A percentile compares a stretch with the other conserved stretches of the same genome.
These are phyloP conservation scores for Diaporthe amygdali DNA, from an alignment of 2,329 filamentous ascomycete genomes.

Conservation along the genomic window DNA sequence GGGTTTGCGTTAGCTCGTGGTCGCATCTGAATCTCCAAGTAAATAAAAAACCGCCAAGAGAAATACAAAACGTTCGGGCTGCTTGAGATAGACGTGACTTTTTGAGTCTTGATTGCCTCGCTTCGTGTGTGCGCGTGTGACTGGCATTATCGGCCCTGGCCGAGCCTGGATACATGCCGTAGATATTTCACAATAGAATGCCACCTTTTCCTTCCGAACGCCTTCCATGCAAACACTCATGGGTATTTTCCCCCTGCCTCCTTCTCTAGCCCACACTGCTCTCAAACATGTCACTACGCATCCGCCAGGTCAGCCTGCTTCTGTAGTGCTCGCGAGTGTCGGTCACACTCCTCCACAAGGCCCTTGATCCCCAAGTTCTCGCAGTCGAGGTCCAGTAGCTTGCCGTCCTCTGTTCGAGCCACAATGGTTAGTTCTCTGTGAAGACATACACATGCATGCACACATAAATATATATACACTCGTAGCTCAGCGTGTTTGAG, in stretches of 20 bases:
- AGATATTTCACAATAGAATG: not conserved
- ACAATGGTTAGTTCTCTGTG: not conserved
- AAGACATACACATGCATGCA: not conserved
- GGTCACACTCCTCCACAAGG: conserved; percentile 85
- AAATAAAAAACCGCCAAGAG: conserved; percentile 8
- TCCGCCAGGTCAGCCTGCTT: conserved; percentile 80
- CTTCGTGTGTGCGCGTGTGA: not conserved
- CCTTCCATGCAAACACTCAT: conserved; percentile 20
- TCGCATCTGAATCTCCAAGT: not conserved
- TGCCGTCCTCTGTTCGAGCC: conserved; percentile 77
- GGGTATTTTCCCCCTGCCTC: not conserved
- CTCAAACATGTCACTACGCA: conserved; percentile 6
- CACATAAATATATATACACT: not conserved
- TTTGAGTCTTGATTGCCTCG: not conserved
- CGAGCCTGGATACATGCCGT: not conserved
- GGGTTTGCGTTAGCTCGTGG: not conserved
- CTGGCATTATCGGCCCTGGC: not conserved
- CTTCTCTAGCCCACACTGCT: not conserved
- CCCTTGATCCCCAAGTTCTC: conserved; percentile 84
- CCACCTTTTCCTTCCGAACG: not conserved
- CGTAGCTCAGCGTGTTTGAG: no score
- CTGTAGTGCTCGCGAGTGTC: conserved; percentile 82
- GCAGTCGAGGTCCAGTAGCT: conserved; percentile 83
- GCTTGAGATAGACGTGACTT: not conserved
- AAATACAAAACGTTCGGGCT: not conserved